Conservation (phyloP, 371 early-diverging fungal species). For the Lichtheimia corymbifera region DNA sequence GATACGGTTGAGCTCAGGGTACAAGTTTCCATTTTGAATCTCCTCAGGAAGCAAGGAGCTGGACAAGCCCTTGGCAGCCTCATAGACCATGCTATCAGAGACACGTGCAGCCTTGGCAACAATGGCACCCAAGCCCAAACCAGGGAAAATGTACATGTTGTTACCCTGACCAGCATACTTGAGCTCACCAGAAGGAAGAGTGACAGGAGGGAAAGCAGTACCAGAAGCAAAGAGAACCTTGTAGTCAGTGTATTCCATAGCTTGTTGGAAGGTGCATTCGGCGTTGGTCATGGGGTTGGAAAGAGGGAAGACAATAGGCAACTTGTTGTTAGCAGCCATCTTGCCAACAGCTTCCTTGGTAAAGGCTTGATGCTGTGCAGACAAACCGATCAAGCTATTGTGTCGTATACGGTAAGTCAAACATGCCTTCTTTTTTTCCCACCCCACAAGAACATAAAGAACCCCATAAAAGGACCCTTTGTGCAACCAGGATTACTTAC, state of each 20-base stretch:
- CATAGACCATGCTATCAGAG: conserved; percentile 80
- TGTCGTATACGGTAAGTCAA: too few relatives aligned
- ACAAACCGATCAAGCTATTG: conserved; percentile 74
- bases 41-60: conserved; percentile 72
- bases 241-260: conserved; percentile 79
- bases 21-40: conserved; percentile 62
- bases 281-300: conserved; percentile 87
- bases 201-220: conserved; percentile 85
- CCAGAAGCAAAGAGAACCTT: conserved; percentile 90
- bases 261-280: conserved; percentile 89
- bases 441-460: too few relatives aligned
- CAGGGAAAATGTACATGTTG: conserved; percentile 66
- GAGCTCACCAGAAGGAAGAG: conserved; percentile 44
- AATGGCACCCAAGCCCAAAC: conserved; percentile 83
- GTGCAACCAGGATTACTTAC: conserved; percentile 15
- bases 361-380: conserved; percentile 75
- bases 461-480: too few relatives aligned
- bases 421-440: too few relatives aligned
- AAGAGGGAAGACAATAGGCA: conserved; percentile 91
- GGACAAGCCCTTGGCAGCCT: conserved; percentile 80
- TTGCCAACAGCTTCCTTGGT: conserved; percentile 57
- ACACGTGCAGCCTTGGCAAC: conserved; percentile 68
- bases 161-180: conserved; percentile 16
- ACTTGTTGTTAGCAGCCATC: conserved; percentile 74
- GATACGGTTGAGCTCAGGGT: conserved; percentile 82